These are phyloP conservation scores for Rhizopus microsporus DNA, from an alignment of 371 early-diverging fungal genomes.

Conservation along the genomic window DNA sequence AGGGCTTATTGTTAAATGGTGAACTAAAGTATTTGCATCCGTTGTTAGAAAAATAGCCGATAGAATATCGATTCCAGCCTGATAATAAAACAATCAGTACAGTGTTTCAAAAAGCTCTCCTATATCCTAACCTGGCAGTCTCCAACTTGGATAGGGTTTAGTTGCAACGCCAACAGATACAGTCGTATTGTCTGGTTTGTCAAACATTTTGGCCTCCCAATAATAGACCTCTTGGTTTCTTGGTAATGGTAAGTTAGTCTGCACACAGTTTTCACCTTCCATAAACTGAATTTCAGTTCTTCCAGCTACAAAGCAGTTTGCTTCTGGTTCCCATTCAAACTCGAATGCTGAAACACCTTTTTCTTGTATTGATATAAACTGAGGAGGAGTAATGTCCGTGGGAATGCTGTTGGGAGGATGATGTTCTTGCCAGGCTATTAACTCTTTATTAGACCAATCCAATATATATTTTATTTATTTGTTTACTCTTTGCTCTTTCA, in stretches of 20 bases:
- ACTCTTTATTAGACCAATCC: not conserved
- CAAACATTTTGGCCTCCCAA: conserved; percentile 77
- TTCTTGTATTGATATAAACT: conserved; percentile 72
- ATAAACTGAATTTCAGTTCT: conserved; percentile 77
- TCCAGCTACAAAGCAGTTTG: conserved; percentile 71
- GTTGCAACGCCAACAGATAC: conserved; percentile 70
- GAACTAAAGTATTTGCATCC: conserved; percentile 69
- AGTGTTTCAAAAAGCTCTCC: conserved; percentile 1
- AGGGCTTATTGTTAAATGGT: conserved; percentile 61
- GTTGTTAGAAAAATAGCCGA: conserved; percentile 69
- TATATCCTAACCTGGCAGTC: conserved; percentile 59
- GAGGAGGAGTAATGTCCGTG: conserved; percentile 66
- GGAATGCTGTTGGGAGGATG: conserved; percentile 64
- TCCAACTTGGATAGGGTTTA: conserved; percentile 68
- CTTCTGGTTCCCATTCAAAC: conserved; percentile 70
- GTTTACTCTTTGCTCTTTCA: conserved; percentile 46
- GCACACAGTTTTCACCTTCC: conserved; percentile 75
- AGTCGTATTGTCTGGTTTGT: conserved; percentile 56
- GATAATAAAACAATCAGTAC: not conserved
- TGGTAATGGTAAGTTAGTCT: conserved; percentile 81
- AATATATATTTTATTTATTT: conserved; percentile 1
- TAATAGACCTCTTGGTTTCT: conserved; percentile 77
- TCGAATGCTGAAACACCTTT: conserved; percentile 87
- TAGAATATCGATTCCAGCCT: conserved; percentile 74
- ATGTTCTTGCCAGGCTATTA: conserved; percentile 50